Base-by-base conservation (phyloP, 805 yeast genomes). In the Cyberlindnera suaveolens region DNA sequence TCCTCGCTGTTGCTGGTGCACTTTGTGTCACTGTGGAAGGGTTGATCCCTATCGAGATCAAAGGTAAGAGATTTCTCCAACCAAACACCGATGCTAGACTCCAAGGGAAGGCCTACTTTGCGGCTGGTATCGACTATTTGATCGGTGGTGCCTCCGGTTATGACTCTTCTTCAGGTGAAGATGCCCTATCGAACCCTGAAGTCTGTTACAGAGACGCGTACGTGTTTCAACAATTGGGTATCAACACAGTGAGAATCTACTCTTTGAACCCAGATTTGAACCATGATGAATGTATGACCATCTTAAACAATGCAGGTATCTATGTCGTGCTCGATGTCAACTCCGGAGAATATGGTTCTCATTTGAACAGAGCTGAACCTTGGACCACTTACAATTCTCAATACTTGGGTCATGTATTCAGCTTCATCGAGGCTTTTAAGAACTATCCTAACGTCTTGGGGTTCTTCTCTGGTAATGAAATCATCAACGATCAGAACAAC, bases 271-370 rank as follows among this genome's bases (percentile, higher is more conserved):
- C 96, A 46, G 87, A 86, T 49, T 67, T 85, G 37, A 75, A 87
- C 66, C 97, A 89, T 59, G 95, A 87, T 59, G 85, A 84, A 61
- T 90, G 97, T 70, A 86, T 90, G 93, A 72, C 88, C n/a, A 74
- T 79, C 49, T 78, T 88, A 61, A 87, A 85, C 55, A 82, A 85
- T 48, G 96, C 95, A 4, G 97, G 98, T 27, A 88, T 90, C 52
- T 91, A 90, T 60, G 85, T 89, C 20, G 65, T 90, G 41, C 65
- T 89, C 41, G 98, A 90, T 60, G 93, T 88, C 39, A 87, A 86
- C 67, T 75, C 85, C 44, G 95, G 96, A 36, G 69, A 74, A 34
- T 62, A 63, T 29, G 74, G 79, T 49, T 83, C 85, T 52, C 74
- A 87, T 43, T 68, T 91, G 53, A 72, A 85, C 52, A 80, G 97